Evolutionary conservation across 495 filamentous ascomycete species (phyloP).

Genomic region (Polyplosphaeria fusca): DNA sequence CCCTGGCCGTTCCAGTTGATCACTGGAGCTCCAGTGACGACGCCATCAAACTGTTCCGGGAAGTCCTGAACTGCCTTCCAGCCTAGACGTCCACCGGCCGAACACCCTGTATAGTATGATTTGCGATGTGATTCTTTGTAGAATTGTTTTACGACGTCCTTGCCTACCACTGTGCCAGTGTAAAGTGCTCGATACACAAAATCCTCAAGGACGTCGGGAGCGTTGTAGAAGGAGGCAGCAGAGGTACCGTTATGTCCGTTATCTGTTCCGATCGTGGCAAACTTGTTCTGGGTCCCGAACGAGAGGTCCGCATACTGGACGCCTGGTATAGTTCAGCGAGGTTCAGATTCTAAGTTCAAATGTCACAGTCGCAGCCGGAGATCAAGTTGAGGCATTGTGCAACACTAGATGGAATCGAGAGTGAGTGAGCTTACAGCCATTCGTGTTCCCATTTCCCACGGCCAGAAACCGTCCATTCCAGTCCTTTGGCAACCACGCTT

Average conservation of each 20-base stretch:
- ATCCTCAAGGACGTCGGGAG: slow-evolving; percentile 52
- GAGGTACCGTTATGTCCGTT: slow-evolving; percentile 54
- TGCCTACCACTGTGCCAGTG: slow-evolving; percentile 39
- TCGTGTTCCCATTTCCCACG: slow-evolving; percentile 37
- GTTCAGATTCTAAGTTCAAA: no score
- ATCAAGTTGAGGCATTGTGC: no score
- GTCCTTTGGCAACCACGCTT: slow-evolving; percentile 55
- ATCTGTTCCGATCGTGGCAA: slow-evolving; percentile 50
- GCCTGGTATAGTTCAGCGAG: no score
- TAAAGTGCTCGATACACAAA: slow-evolving; percentile 46
- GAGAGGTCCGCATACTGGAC: slow-evolving; percentile 35
- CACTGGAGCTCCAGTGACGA: slow-evolving; percentile 57
- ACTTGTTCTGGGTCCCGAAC: slow-evolving; percentile 45
- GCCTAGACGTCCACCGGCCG: slow-evolving; percentile 56
- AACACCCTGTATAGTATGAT: slow-evolving; percentile 57
- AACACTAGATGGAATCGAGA: no score
- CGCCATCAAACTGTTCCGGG: slow-evolving; percentile 64
- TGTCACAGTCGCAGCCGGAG: no score
- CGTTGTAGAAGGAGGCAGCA: slow-evolving; percentile 50
- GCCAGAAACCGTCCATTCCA: slow-evolving; percentile 38
- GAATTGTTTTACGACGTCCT: slow-evolving; percentile 48
- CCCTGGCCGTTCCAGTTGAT: neutral
- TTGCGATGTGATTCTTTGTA: slow-evolving; percentile 48
- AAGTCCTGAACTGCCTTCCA: slow-evolving; percentile 51
- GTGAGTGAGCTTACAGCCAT: no score